These are phyloP conservation scores for Erysimum cheiranthoides DNA, from an alignment of 345 rosid genomes.

Conservation along the genomic window DNA sequence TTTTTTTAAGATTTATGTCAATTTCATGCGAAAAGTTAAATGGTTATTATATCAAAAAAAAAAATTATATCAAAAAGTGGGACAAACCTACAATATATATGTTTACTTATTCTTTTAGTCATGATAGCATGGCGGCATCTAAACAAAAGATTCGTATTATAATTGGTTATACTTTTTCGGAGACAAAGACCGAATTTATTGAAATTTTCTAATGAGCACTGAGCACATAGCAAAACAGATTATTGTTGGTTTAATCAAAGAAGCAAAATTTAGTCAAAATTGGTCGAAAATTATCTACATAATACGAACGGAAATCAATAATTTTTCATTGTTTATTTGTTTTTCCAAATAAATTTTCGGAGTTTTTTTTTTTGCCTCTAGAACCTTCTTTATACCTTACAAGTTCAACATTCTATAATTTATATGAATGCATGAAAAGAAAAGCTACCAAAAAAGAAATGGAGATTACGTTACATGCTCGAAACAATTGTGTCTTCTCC, in stretches of 20 bases:
- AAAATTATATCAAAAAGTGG: neutral
- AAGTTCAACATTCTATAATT: no score
- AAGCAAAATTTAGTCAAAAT: no score
- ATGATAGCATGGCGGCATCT: slow-evolving; percentile 8
- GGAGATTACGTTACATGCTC: no score
- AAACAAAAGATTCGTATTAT: neutral
- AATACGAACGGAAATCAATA: no score
- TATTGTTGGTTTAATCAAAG: neutral
- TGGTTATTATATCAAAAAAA: slow-evolving; percentile 1
- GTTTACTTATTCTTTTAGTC: neutral
- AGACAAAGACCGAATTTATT: neutral
- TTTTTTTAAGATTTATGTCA: slow-evolving; percentile 7
- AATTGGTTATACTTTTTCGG: neutral
- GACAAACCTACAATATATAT: neutral
- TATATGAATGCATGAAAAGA: no score
- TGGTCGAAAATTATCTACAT: no score
- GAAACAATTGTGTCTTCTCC: no score
- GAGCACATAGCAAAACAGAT: neutral
- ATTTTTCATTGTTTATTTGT: no score
- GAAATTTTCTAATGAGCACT: neutral
- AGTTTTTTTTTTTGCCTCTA: no score
- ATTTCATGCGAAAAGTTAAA: slow-evolving; percentile 5
- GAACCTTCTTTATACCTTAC: no score
- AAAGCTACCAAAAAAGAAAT: no score
- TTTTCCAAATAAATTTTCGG: no score